These are phyloP conservation scores for Kodamaea sp. DNA, from an alignment of 1,139 yeast genomes.

Conservation along the genomic window DNA sequence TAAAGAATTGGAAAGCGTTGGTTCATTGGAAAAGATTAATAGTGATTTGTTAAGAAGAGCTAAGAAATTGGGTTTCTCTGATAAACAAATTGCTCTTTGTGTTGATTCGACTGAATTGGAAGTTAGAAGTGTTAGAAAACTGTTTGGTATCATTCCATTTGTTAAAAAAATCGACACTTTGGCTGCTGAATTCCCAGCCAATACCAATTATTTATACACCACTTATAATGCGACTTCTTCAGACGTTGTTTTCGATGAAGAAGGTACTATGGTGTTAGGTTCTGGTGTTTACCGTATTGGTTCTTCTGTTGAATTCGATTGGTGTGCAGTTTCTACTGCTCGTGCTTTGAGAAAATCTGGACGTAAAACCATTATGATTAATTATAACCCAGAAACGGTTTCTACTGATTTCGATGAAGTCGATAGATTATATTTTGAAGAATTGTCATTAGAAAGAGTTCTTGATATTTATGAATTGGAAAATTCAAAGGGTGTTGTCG, in stretches of 20 bases:
- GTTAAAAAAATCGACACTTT: slow-evolving; percentile 96
- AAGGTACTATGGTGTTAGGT: slow-evolving; percentile 92
- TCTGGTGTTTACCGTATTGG: slow-evolving; percentile 99
- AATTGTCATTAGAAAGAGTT: slow-evolving; percentile 90
- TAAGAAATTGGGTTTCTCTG: slow-evolving; percentile 92
- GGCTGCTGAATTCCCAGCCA: slow-evolving; percentile 98
- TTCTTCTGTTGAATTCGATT: slow-evolving; percentile 96
- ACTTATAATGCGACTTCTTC: slow-evolving; percentile 89
- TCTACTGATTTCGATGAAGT: slow-evolving; percentile 98
- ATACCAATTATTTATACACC: slow-evolving; percentile 91
- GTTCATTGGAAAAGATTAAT: slow-evolving; percentile 52
- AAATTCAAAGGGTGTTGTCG: slow-evolving; percentile 84
- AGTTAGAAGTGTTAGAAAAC: slow-evolving; percentile 76
- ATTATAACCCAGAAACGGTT: slow-evolving; percentile 97
- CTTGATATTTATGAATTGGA: slow-evolving; percentile 96
- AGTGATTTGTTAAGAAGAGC: slow-evolving; percentile 72
- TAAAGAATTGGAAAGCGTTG: slow-evolving; percentile 66
- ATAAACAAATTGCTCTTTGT: slow-evolving; percentile 81
- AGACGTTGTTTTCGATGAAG: slow-evolving; percentile 81
- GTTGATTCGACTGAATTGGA: slow-evolving; percentile 68
- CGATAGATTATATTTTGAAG: slow-evolving; percentile 94
- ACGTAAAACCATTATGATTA: slow-evolving; percentile 89
- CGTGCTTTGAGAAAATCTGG: slow-evolving; percentile 88
- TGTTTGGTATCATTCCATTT: slow-evolving; percentile 79
- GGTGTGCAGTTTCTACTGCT: slow-evolving; percentile 99